Percentiles rank a stretch among this genome's conserved stretches.
Evolutionary conservation across 2,329 filamentous ascomycete species (phyloP).

Genomic region (Tolypocladium pustulatum): DNA sequence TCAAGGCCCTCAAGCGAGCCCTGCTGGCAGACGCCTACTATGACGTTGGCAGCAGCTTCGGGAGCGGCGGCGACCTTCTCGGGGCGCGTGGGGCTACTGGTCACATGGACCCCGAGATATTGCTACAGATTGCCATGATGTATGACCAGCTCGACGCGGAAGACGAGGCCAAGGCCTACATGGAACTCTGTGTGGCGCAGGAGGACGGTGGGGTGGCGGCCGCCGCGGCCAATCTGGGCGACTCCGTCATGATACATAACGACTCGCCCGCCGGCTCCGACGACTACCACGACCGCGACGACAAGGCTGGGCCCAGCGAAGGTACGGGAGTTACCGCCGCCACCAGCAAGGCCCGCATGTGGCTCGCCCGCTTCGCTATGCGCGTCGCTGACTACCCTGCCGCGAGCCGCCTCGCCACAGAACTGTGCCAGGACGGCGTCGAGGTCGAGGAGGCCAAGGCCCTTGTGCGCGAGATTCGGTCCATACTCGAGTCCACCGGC

Average conservation of each 20-base stretch:
- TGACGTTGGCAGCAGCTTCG: slow-evolving; percentile 50
- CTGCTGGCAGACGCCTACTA: slow-evolving; percentile 82
- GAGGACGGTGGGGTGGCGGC: slow-evolving; percentile 60
- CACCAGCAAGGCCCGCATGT: slow-evolving; percentile 86
- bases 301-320: slow-evolving; percentile 24
- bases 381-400: slow-evolving; percentile 62
- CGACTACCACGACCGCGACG: slow-evolving; percentile 23
- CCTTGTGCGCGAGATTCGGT: slow-evolving; percentile 75
- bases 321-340: slow-evolving; percentile 82
- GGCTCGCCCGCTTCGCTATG: slow-evolving; percentile 80
- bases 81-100: slow-evolving; percentile 39
- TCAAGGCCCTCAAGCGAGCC: slow-evolving; percentile 89
- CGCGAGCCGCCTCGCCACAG: slow-evolving; percentile 72
- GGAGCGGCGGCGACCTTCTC: slow-evolving; percentile 32
- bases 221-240: slow-evolving; percentile 28
- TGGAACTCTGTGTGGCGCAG: slow-evolving; percentile 91
- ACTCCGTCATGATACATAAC: slow-evolving; percentile 44
- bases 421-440: slow-evolving; percentile 89
- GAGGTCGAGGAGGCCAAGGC: slow-evolving; percentile 97
- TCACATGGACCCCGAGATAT: slow-evolving; percentile 77
- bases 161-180: slow-evolving; percentile 79
- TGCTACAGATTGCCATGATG: slow-evolving; percentile 81
- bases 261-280: slow-evolving; percentile 35
- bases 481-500: slow-evolving; percentile 51
- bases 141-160: slow-evolving; percentile 73